These are phyloP conservation scores for Metschnikowia arizonensis DNA, from an alignment of 805 yeast species.

Conservation along the genomic window DNA sequence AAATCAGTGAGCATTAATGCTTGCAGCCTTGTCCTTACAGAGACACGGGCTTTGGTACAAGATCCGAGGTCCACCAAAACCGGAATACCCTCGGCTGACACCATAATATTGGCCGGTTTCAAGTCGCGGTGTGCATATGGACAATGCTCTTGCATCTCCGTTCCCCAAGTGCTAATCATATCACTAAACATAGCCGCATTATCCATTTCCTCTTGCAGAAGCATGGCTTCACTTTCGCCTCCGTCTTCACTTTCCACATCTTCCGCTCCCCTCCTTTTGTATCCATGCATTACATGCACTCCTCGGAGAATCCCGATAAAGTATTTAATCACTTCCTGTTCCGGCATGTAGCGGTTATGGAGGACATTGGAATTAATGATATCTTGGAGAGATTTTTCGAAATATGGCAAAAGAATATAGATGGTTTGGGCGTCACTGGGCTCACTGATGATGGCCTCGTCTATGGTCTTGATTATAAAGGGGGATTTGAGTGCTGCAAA, in stretches of 20 bases:
- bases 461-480: slow-evolving; percentile 63
- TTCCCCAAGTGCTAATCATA: slow-evolving; percentile 22
- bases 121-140: slow-evolving; percentile 85
- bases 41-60: slow-evolving; percentile 57
- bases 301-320: slow-evolving; percentile 73
- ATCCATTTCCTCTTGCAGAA: slow-evolving; percentile 30
- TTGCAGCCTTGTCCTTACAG: slow-evolving; percentile 56
- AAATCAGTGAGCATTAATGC: slow-evolving; percentile 75
- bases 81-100: slow-evolving; percentile 68
- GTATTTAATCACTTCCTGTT: slow-evolving; percentile 57
- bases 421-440: slow-evolving; percentile 76
- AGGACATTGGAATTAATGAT: slow-evolving; percentile 62
- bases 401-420: slow-evolving; percentile 76
- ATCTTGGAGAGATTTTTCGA: slow-evolving; percentile 71
- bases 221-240: slow-evolving; percentile 14
- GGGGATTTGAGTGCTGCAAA: slow-evolving; percentile 56
- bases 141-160: slow-evolving; percentile 52
- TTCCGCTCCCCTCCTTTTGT: slow-evolving; percentile 30
- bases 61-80: slow-evolving; percentile 85
- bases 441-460: slow-evolving; percentile 68
- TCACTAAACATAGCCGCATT: slow-evolving; percentile 16
- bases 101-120: slow-evolving; percentile 86
- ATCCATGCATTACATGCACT: slow-evolving; percentile 68
- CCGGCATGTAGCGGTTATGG: slow-evolving; percentile 50
- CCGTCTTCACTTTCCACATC: slow-evolving; percentile 14